Base-by-base conservation (phyloP, 2,329 filamentous ascomycete species). In the Furcasterigmium furcatum region DNA sequence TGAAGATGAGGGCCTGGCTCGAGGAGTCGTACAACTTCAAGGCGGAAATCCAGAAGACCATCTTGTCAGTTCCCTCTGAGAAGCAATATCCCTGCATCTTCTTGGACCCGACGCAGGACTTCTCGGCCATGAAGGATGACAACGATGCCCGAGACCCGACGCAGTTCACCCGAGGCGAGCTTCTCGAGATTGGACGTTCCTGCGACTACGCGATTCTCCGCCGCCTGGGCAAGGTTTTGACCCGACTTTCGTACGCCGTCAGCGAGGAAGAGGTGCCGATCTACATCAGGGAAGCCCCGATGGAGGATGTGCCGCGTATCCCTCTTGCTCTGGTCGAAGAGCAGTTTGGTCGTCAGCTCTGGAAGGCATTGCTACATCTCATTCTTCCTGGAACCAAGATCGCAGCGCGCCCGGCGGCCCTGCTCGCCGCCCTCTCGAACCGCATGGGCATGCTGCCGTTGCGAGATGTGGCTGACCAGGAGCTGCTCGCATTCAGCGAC, bases 151-250 rank as follows among this genome's bases (percentile, higher is more conserved):
- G 55, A 5, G 53, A 59, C 1, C 46, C 65, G 18, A 62, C 63
- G 7, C 47, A 60, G 4, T 70, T 77, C 46, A 67, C 67, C 2
- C 65, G 72, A 10, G 63, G 61, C 1, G 73, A 78, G 41, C 63
- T 78, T 10, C 60, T 78, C 2, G 74, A 78, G 45, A 76, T 79
- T 47, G 71, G 72, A 8, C 63, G 74, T 12, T 77, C 73, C 1
- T 79, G 75, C 53, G 67, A 78, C 42, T 61, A 67, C 41, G 62
- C 59, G 4, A 71, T 77, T 41, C 64, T 78, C 2, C 66, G 67
- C 12, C 68, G 74, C 0, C 60, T 79, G 2, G 71, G 74, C 8
- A 66, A 62, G 24, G 65, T 76, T 5, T 59, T 79, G 10, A 74
- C 73, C 0, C 66, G 64, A 5, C 53, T 78, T 5, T 72, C 68